Evolutionary conservation across 305 asterid genomes (phyloP), one percentile per base, ranked within the genome.

Genomic region (Fraxinus dipetala): DNA sequence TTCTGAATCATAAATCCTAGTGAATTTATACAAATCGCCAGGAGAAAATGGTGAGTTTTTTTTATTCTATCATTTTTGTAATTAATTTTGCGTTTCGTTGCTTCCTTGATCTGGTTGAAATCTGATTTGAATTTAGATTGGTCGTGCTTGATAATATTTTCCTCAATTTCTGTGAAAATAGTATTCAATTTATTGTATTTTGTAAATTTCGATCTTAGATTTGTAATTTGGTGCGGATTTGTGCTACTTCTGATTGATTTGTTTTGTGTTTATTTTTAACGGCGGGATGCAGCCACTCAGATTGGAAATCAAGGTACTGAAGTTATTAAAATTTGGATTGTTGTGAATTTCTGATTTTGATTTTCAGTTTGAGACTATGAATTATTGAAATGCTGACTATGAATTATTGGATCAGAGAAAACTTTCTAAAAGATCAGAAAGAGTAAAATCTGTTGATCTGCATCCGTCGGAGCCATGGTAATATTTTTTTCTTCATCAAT

Each of bases 381-480:
- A 76, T 83, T 56, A 30, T 34, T 80, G 36, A 81, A 72, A 72
- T 83, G 85, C 88, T 83, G 85, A 87, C 51, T 69, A 81, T 73
- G 72, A 63, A 79, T 38, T 82, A 11, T 81, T 83, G 75, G 72
- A 75, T 81, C 88, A 91, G 94, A 92, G 91, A 84, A 91, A 91
- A 89, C 92, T 92, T 78, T 92, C 93, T 10, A 95, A 91, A 85
- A 88, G 95, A 87, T 92, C 97, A 80, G 94, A 90, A 85, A 90
- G 97, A 88, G 95, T 92, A 75, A 92, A 92, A 67, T 90, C 90
- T 34, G 94, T 91, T 81, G 97, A 92, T 91, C 91, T 92, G 36
- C 97, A 92, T 86, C 97, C 97, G 28, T 85, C 95, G 2, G 97
- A 92, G 92, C 97, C 97, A 91, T 92, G 97, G 97, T 92, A 90